Base-by-base conservation (phyloP, 1,284 basidiomycete genomes). In the Coniferiporia weirii region DNA sequence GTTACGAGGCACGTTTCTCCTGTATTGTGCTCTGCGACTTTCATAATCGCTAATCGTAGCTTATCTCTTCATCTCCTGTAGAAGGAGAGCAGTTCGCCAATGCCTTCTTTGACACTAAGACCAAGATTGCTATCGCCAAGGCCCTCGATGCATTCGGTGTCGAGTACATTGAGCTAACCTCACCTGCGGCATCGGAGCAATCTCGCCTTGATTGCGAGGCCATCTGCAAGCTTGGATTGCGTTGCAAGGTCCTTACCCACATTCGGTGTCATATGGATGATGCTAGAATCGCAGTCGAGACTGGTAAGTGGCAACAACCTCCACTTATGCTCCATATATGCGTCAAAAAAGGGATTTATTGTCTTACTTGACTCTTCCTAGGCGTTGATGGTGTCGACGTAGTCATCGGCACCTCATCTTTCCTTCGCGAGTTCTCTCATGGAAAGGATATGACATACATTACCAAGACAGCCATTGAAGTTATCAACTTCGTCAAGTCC, bases 361-460 rank as follows among this genome's bases (percentile, higher is more conserved):
- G 40, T 17, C 6, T 49, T 56, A 52, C 51, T 57, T 45, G 9
- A 64, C 43, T n/a, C 40, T 7, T 52, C n/a, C 35, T 32, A 93
- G 92, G 93, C 72, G 96, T 99, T 54, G 95, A 99, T 72, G 97
- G 97, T 73, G 97, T 99, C 66, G 97, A 99, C 73, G 95, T 99
- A 68, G 97, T 99, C 73, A 99, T 99, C 68, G 97, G 97, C 56
- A 99, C 97, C 1, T 98, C 95, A 47, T 98, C 95, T 59, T 99
- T 98, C 88, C 85, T 99, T 59, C 91, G 97, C 66, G 95, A 99
- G 76, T 98, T 96, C 82, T 98, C 96, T 48, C 97, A 99, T 75
- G 97, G 97, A 69, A 99, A 99, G 85, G 97, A 99, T 76, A 99
- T 99, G 93, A 82, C 94, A 56, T 99, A 98, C 80, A 99, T 99